A percentile compares a stretch with the other conserved stretches of the same genome.
Evolutionary conservation across 768 basidiomycete species (phyloP).

Genomic region (Pisolithus sp.): DNA sequence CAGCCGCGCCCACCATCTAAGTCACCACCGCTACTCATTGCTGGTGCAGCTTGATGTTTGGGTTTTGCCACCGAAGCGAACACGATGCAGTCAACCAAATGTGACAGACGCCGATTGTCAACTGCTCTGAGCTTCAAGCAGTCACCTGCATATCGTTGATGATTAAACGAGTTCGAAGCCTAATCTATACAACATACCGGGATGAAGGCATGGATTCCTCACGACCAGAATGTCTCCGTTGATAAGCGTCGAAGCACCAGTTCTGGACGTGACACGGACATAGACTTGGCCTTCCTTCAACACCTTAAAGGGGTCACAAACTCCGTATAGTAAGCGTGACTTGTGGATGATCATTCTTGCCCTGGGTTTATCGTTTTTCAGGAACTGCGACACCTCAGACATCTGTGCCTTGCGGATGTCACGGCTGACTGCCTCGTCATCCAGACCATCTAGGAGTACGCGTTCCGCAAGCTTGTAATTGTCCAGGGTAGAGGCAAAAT

Average conservation of each 20-base stretch:
- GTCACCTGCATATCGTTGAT: slow-evolving; percentile 38
- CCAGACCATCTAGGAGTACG: slow-evolving; percentile 49
- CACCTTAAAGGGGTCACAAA: slow-evolving; percentile 61
- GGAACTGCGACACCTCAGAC: slow-evolving; percentile 44
- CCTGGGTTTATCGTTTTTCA: slow-evolving; percentile 48
- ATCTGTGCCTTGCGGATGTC: slow-evolving; percentile 41
- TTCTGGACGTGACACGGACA: slow-evolving; percentile 48
- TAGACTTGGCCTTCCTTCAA: slow-evolving; percentile 60
- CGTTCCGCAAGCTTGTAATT: slow-evolving; percentile 45
- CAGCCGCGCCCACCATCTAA: slow-evolving; percentile 38
- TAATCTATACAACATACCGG: slow-evolving; percentile 32
- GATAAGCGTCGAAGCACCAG: slow-evolving; percentile 49
- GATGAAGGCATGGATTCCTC: slow-evolving; percentile 64
- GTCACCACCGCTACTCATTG: slow-evolving; percentile 68
- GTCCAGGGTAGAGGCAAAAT: slow-evolving; percentile 48
- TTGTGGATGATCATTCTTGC: slow-evolving; percentile 57
- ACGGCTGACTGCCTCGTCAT: slow-evolving; percentile 34
- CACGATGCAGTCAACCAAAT: slow-evolving; percentile 62
- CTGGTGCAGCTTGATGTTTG: slow-evolving; percentile 55
- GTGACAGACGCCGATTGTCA: slow-evolving; percentile 40
- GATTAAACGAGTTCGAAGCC: not conserved
- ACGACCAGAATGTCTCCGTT: slow-evolving; percentile 60
- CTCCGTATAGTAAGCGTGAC: slow-evolving; percentile 57
- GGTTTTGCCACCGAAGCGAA: slow-evolving; percentile 54
- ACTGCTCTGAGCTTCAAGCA: slow-evolving; percentile 60